Evolutionary conservation across 306 rosid species (phyloP), one percentile per base, ranked within the genome.

Genomic region (Prunus campanulata): DNA sequence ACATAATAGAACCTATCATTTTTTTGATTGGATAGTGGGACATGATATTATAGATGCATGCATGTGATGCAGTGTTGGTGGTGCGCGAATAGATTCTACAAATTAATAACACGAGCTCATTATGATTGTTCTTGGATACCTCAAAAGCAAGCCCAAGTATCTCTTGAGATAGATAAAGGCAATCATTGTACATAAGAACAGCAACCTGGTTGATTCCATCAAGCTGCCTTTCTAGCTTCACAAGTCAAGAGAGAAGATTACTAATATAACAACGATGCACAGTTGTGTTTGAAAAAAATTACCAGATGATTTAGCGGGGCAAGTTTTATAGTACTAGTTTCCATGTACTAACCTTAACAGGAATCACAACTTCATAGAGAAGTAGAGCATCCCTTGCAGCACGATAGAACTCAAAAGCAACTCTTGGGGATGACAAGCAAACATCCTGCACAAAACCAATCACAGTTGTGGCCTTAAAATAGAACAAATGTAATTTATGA

Each of bases 161-260:
- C 87, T 95, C 97, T 80, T 92, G 97, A 74, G 93, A 95, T 47
- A 92, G 79, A 88, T 88, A 89, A 42, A 95, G 93, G 85, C 97
- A 95, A 81, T 92, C 98, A 84, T 92, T 92, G 75, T 92, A 97
- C 91, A 95, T 83, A 82, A 95, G 91, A 74, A 88, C 90, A 68
- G 92, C 93, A 66, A 80, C 96, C 77, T 90, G 98, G 77, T 95
- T 92, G 90, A 95, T 83, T 83, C 92, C 75, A 77, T 86, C 87
- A 81, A 95, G 97, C 93, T 89, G 97, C 84, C 95, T 89, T 81
- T 90, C 98, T 92, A 92, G 97, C 98, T 95, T 92, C 95, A 92
- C 86, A 90, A 83, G 79, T 78, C 82, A 87, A 78, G 65, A 77
- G 67, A 84, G 72, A 65, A 77, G 19, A 83, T 78, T 65, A 83